A percentile compares a stretch with the other conserved stretches of the same genome.
These are phyloP conservation scores for Clohesyomyces aquaticus DNA, from an alignment of 495 filamentous ascomycete species.

Conservation along the genomic window DNA sequence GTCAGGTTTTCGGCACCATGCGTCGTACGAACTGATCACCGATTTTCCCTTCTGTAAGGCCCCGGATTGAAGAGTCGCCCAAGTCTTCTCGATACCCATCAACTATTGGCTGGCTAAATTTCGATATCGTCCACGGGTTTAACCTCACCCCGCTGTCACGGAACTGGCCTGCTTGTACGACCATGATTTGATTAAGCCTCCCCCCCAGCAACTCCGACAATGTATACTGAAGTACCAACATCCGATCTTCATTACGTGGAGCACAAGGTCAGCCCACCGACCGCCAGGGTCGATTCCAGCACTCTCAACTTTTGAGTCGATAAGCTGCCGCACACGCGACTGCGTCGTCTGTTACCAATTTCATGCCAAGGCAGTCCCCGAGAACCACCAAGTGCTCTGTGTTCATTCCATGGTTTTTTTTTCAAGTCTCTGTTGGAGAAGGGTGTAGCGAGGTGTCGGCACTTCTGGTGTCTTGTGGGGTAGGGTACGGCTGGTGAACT, in stretches of 20 bases:
- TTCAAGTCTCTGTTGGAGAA: not conserved
- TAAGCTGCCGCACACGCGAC: too few relatives aligned
- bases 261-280: not conserved
- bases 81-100: not conserved
- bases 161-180: slow-evolving; percentile 16
- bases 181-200: slow-evolving; percentile 1
- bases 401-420: not conserved
- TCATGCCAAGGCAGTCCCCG: too few relatives aligned
- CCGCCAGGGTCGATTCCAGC: not conserved
- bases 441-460: not conserved
- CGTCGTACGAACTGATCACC: slow-evolving; percentile 13
- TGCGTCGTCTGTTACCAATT: too few relatives aligned
- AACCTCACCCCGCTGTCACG: slow-evolving; percentile 3
- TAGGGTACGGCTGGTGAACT: not conserved
- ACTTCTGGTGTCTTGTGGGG: not conserved
- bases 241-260: slow-evolving; percentile 9
- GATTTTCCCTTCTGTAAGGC: not conserved
- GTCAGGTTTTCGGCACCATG: slow-evolving; percentile 14
- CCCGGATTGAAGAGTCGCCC: slow-evolving; percentile 3
- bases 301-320: too few relatives aligned
- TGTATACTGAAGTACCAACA: slow-evolving; percentile 4
- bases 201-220: not conserved
- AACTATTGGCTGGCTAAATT: slow-evolving; percentile 14
- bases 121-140: not conserved
- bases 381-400: not conserved